Conservation (phyloP, 768 basidiomycete genomes). For the Tylopilus sp. region DNA sequence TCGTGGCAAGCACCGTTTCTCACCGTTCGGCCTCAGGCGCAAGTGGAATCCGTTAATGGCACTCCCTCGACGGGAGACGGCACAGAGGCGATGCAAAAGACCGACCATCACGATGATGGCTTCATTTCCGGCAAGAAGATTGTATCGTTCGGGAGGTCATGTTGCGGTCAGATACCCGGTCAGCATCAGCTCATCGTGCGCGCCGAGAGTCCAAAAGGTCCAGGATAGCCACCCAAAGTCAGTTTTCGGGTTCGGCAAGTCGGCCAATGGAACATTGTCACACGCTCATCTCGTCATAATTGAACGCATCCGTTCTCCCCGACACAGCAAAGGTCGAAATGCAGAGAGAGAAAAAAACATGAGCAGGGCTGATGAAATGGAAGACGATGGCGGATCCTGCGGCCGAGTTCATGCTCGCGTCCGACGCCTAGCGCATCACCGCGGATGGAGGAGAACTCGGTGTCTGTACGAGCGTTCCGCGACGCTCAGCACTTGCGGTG, state of each 20-base stretch:
- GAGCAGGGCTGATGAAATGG: neutral
- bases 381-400: constrained; percentile 3
- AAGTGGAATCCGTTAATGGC: no score
- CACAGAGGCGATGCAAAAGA: no score
- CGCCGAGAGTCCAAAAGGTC: neutral
- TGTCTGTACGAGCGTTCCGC: constrained; percentile 20
- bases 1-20: no score
- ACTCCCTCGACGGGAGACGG: no score
- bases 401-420: constrained; percentile 4
- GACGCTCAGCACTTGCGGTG: constrained; percentile 17
- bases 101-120: no score
- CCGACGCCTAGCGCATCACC: constrained; percentile 11
- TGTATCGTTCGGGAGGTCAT: no score
- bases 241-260: neutral
- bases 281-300: constrained; percentile 13
- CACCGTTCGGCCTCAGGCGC: no score
- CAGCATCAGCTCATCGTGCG: no score
- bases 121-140: neutral
- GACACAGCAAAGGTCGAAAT: constrained; percentile 1
- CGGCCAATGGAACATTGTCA: constrained; percentile 5
- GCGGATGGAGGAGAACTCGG: constrained; percentile 3
- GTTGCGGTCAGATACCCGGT: no score
- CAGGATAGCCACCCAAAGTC: neutral
- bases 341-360: neutral
- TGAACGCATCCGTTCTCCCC: neutral